phyloP scores from a whole-genome alignment of 2,329 filamentous ascomycete genomes.

The Epichloe hybrida region DNA sequence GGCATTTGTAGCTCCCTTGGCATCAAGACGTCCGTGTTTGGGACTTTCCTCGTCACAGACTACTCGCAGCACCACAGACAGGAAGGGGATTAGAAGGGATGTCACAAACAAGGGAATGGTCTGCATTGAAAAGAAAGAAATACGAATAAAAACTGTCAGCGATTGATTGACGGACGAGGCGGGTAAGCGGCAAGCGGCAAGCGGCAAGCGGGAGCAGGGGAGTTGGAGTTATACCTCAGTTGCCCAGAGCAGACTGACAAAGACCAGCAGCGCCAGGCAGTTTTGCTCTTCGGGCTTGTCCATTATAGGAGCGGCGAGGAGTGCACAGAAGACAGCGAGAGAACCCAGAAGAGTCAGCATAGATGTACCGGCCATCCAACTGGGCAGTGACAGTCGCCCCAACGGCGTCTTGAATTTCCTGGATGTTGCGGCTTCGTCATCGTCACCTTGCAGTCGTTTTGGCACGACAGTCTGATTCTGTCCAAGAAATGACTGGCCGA shows the following conservation, averaged over 20 bases:
- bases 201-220: not conserved
- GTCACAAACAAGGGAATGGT: constrained; percentile 96
- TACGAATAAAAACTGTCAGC: constrained; percentile 3
- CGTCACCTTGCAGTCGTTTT: constrained; percentile 73
- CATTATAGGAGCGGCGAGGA: constrained; percentile 73
- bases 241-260: constrained; percentile 90
- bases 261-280: constrained; percentile 82
- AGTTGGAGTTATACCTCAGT: constrained; percentile 59
- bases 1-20: constrained; percentile 67
- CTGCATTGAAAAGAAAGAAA: constrained; percentile 24
- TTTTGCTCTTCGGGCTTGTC: constrained; percentile 84
- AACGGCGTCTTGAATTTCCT: constrained; percentile 66
- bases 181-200: not conserved
- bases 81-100: constrained; percentile 82
- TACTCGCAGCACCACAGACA: constrained; percentile 76
- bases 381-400: constrained; percentile 60
- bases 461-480: constrained; percentile 53
- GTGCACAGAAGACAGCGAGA: constrained; percentile 55
- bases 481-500: constrained; percentile 75
- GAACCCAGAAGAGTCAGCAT: constrained; percentile 64
- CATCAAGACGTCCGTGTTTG: constrained; percentile 53
- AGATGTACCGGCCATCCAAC: constrained; percentile 72
- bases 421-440: constrained; percentile 45
- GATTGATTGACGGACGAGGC: not conserved
- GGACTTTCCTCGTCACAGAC: constrained; percentile 56